phyloP scores from a whole-genome alignment of 2,329 filamentous ascomycete species.

The Aureobasidium lini region DNA sequence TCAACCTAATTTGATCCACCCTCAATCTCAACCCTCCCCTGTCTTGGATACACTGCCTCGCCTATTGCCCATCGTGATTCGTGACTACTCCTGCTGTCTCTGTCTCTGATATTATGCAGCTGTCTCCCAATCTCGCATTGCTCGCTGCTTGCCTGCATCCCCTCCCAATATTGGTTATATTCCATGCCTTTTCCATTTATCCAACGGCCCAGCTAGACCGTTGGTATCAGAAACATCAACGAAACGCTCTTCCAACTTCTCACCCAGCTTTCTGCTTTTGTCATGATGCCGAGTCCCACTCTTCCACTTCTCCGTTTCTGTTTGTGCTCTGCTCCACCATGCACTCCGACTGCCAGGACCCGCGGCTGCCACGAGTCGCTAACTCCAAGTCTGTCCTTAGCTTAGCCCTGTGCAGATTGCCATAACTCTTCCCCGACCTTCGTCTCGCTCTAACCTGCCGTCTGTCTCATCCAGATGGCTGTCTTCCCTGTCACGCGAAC shows the following conservation, averaged over 20 bases:
- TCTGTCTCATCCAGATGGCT: background rate
- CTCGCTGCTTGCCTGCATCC: background rate
- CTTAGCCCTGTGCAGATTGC: conserved; percentile 9
- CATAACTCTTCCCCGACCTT: background rate
- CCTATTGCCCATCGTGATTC: background rate
- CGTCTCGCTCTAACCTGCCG: background rate
- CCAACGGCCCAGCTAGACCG: conserved; percentile 7
- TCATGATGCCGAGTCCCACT: background rate
- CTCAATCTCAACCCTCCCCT: background rate
- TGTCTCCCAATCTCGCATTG: background rate
- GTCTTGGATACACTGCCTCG: background rate
- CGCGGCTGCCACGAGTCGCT: conserved; percentile 2
- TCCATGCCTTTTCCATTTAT: conserved; percentile 7
- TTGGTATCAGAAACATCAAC: conserved; percentile 7
- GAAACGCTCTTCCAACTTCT: background rate
- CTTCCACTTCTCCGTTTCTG: background rate
- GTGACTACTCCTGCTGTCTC: background rate
- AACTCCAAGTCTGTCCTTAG: background rate
- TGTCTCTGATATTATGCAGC: background rate
- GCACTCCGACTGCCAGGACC: background rate
- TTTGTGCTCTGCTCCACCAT: background rate
- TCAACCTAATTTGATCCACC: background rate
- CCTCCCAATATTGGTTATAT: background rate
- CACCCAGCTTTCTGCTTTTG: conserved; percentile 3
- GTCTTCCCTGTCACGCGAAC: conserved; percentile 1